Conservation (phyloP, 495 filamentous ascomycete genomes). For the Penicillium cataractarum region DNA sequence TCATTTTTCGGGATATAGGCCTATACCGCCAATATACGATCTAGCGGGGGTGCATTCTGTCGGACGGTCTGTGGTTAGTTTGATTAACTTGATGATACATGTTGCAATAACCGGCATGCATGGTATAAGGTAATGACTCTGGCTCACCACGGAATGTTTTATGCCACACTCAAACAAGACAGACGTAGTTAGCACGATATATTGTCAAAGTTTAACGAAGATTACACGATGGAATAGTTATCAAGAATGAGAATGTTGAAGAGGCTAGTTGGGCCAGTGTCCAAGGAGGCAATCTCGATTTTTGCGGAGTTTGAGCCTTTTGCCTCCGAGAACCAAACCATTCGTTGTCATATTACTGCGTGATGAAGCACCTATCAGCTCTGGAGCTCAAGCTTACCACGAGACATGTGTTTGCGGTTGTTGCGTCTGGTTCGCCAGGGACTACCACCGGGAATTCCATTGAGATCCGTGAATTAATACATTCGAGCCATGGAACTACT, state of each 20-base stretch:
- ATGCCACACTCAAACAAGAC: not conserved
- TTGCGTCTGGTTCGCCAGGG: slow-evolving; percentile 28
- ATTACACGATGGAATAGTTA: not conserved
- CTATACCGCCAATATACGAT: not conserved
- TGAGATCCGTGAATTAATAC: slow-evolving; percentile 14
- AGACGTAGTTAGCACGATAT: too few species aligned
- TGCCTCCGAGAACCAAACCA: slow-evolving; percentile 19
- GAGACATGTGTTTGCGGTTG: slow-evolving; percentile 20
- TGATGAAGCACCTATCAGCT: slow-evolving; percentile 9
- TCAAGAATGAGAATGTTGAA: not conserved
- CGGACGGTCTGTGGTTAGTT: not conserved
- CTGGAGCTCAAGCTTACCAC: not conserved
- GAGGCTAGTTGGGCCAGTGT: not conserved
- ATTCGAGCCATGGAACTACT: slow-evolving; percentile 12
- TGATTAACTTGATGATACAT: not conserved
- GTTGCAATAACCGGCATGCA: not conserved
- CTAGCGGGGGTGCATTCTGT: not conserved
- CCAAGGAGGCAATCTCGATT: not conserved
- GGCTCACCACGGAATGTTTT: not conserved
- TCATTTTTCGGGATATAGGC: slow-evolving; percentile 5
- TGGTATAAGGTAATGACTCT: not conserved
- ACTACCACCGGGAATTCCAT: slow-evolving; percentile 19
- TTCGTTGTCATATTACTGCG: not conserved
- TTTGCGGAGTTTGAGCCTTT: slow-evolving; percentile 14
- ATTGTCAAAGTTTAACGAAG: too few species aligned